A percentile compares a stretch with the other conserved stretches of the same genome.
Conservation (phyloP, 1,284 basidiomycete genomes). For the Apiotrichum siamense region DNA sequence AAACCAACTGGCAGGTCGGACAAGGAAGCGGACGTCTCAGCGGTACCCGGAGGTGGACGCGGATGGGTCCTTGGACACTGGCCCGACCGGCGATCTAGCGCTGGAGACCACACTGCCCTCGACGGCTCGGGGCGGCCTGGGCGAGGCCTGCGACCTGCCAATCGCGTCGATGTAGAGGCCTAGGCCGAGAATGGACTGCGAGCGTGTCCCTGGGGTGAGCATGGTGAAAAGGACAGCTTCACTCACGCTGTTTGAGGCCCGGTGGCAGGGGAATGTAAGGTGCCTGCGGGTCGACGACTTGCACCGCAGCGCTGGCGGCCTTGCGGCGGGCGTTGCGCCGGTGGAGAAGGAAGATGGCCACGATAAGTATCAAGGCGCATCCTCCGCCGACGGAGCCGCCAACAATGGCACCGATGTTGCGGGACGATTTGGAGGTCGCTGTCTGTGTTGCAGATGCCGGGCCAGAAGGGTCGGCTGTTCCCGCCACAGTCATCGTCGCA, state of each 20-base stretch:
- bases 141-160: too few relatives aligned
- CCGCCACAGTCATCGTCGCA: too few relatives aligned
- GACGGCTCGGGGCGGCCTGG: too few relatives aligned
- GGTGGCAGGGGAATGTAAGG: neutral
- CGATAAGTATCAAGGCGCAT: neutral
- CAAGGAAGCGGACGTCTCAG: too few relatives aligned
- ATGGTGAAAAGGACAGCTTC: too few relatives aligned
- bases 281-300: neutral
- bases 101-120: too few relatives aligned
- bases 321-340: neutral
- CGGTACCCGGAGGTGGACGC: too few relatives aligned
- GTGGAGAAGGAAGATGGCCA: neutral
- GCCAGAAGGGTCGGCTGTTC: neutral
- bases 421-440: neutral
- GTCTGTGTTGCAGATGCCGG: neutral
- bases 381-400: neutral
- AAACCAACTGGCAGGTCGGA: too few relatives aligned
- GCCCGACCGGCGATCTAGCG: too few relatives aligned
- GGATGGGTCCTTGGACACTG: too few relatives aligned
- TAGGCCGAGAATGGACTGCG: neutral
- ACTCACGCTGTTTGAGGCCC: neutral
- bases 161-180: neutral
- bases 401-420: neutral
- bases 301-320: neutral
- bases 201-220: neutral